Evolutionary conservation across 257 asterid species (phyloP), one percentile per base, ranked within the genome.

Genomic region (Paraleonurus japonicus): DNA sequence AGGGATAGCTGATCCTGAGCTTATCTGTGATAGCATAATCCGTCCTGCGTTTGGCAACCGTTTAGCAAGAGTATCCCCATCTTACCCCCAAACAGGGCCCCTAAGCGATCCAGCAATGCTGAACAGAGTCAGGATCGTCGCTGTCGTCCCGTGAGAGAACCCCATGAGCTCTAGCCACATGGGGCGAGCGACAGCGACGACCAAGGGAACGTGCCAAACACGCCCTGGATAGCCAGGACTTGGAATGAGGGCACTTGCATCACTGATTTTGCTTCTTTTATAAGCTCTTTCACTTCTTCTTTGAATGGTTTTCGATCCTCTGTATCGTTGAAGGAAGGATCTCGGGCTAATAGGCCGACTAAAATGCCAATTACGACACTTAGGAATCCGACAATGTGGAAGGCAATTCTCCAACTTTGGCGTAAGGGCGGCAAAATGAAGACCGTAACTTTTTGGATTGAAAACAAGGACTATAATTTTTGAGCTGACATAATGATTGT

Each of bases 371-470:
- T 80, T 1, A 83, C 22, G 28, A 87, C 76, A 67, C 97, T 91
- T 20, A 86, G n/a, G 0, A 79, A 4, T n/a, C 81, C 96, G 19
- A 91, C 91, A 19, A 91, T 65, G 78, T 87, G 88, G 68, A 91
- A 91, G 17, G 96, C 90, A 5, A 91, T 55, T 73, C 97, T 78
- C 97, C 97, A 91, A n/a, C n/a, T n/a, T n/a, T n/a, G n/a, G n/a
- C n/a, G n/a, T n/a, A n/a, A n/a, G n/a, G n/a, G n/a, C n/a, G n/a
- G n/a, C n/a, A n/a, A n/a, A n/a, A n/a, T n/a, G n/a, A n/a, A n/a
- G n/a, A n/a, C n/a, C n/a, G n/a, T n/a, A n/a, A n/a, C n/a, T n/a
- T n/a, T n/a, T n/a, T n/a, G n/a, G n/a, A n/a, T n/a, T n/a, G n/a
- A n/a, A n/a, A n/a, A n/a, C n/a, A n/a, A n/a, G n/a, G n/a, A n/a